Conservation (phyloP, 2,329 filamentous ascomycete species). For the Rutstroemia sydowiana region DNA sequence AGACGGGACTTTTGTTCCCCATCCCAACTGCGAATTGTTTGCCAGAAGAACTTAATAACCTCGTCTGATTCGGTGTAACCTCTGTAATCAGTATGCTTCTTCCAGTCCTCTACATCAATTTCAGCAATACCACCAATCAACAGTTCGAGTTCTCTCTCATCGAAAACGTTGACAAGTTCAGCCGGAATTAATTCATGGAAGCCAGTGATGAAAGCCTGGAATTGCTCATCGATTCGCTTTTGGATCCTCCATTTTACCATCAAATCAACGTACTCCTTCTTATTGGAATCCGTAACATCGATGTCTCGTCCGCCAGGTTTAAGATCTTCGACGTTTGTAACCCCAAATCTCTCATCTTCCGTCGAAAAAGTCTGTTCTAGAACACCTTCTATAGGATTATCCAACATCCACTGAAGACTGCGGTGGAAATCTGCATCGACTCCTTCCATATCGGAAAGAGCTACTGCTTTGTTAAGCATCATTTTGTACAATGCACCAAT, state of each 20-base stretch:
- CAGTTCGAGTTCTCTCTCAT: constrained; percentile 92
- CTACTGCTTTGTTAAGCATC: constrained; percentile 89
- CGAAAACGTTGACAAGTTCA: constrained; percentile 96
- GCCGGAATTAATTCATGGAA: constrained; percentile 97
- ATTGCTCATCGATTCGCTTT: constrained; percentile 96
- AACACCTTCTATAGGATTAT: constrained; percentile 94
- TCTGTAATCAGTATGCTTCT: constrained; percentile 99
- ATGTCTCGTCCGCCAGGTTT: constrained; percentile 87
- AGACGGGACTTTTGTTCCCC: constrained; percentile 96
- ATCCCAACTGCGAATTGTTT: constrained; percentile 93
- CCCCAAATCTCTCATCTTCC: constrained; percentile 94
- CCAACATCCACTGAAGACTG: constrained; percentile 93
- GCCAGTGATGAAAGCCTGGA: constrained; percentile 93
- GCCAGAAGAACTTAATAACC: constrained; percentile 98
- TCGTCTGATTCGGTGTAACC: constrained; percentile 97
- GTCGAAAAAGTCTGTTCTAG: constrained; percentile 94
- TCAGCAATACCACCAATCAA: constrained; percentile 99
- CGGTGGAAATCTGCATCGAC: constrained; percentile 97
- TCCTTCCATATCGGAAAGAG: constrained; percentile 94
- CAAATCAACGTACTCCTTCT: constrained; percentile 95
- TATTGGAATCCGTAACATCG: constrained; percentile 96
- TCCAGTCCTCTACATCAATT: constrained; percentile 99
- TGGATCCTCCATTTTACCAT: constrained; percentile 99
- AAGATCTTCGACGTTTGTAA: constrained; percentile 87
- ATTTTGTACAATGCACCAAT: constrained; percentile 99